Conservation (phyloP, 257 asterid species). For the Solanum ossicruentum region DNA sequence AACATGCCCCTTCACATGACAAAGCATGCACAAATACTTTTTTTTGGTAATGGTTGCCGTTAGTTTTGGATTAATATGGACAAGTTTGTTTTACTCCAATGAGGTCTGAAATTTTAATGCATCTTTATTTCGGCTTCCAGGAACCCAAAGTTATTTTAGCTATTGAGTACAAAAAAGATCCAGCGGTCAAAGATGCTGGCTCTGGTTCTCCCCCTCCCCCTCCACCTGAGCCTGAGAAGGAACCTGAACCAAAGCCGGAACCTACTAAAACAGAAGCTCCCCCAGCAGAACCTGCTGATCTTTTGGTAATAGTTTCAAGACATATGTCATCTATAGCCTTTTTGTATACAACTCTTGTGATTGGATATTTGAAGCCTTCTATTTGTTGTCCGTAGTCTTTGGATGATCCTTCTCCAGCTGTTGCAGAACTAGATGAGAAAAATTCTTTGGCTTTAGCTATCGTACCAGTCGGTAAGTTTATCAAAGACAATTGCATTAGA, state of each 20-base stretch:
- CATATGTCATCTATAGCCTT: not conserved
- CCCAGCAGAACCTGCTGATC: slow-evolving; percentile 45
- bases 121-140: not conserved
- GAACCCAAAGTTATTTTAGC: slow-evolving; percentile 46
- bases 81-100: not conserved
- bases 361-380: not conserved
- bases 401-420: slow-evolving; percentile 62
- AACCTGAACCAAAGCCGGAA: slow-evolving; percentile 29
- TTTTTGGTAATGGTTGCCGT: not conserved
- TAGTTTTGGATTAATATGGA: not conserved
- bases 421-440: slow-evolving; percentile 70
- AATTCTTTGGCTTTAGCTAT: slow-evolving; percentile 91
- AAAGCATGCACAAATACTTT: not conserved
- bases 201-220: slow-evolving; percentile 39
- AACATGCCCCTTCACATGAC: not conserved
- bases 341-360: not conserved
- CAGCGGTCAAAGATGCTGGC: slow-evolving; percentile 59
- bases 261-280: slow-evolving; percentile 54
- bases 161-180: slow-evolving; percentile 56
- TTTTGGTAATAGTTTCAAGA: slow-evolving; percentile 42
- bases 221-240: slow-evolving; percentile 30
- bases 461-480: slow-evolving; percentile 65
- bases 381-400: slow-evolving; percentile 37
- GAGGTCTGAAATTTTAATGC: not conserved
- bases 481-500: not conserved